These are phyloP conservation scores for Podila horticola DNA, from an alignment of 192 early-diverging fungal species.

Conservation along the genomic window DNA sequence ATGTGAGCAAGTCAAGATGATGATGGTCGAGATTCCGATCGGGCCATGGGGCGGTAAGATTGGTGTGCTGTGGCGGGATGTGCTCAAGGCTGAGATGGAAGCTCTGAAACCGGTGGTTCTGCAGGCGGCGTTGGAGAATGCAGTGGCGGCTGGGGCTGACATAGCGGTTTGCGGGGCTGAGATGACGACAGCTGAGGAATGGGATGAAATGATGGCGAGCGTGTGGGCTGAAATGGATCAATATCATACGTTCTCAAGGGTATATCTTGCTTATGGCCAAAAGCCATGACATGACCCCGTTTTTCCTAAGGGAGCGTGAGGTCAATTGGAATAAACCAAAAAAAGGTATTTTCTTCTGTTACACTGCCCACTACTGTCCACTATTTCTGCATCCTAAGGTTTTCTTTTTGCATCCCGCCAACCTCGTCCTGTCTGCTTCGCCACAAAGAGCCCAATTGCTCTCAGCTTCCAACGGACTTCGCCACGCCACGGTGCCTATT, in stretches of 20 bases:
- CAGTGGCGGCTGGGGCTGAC: conserved; percentile 30
- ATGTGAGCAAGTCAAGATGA: conserved; percentile 49
- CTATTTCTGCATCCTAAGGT: no score
- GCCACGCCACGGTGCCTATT: no score
- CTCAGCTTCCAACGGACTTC: no score
- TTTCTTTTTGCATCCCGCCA: no score
- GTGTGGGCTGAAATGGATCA: conserved; percentile 52
- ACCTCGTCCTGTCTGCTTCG: no score
- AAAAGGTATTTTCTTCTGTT: neutral
- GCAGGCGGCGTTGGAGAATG: conserved; percentile 36
- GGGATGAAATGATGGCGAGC: conserved; percentile 49
- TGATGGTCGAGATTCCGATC: conserved; percentile 52
- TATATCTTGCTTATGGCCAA: conserved; percentile 43
- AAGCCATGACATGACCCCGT: conserved; percentile 4
- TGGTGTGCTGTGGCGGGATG: conserved; percentile 41
- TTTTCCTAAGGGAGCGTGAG: neutral
- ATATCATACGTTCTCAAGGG: conserved; percentile 38
- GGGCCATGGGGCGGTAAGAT: conserved; percentile 52
- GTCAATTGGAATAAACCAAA: no score
- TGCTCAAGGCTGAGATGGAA: conserved; percentile 49
- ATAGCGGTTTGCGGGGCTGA: conserved; percentile 47
- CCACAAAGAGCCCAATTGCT: no score
- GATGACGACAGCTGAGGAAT: conserved; percentile 50
- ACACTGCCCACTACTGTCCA: no score
- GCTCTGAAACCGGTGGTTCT: conserved; percentile 38